Evolutionary conservation across 192 early-diverging fungal genomes (phyloP), one percentile per base, ranked within the genome.

Genomic region (Linnemannia hyalina): DNA sequence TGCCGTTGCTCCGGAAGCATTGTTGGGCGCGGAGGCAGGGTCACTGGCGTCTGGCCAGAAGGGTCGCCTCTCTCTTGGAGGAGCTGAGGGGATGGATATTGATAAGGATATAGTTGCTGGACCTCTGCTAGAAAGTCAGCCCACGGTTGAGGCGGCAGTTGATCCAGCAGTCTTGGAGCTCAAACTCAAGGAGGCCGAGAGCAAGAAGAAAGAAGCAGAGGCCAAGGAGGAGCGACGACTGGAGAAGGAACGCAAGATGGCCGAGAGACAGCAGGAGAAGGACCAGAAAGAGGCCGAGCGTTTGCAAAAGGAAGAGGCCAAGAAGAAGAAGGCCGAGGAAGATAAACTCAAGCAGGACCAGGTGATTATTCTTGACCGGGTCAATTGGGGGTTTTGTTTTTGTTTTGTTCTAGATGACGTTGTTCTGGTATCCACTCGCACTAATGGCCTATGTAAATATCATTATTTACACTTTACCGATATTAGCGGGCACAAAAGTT

Each of bases 301-400:
- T 22, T 52, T 84, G 26, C 73, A 74, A 35, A 82, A 77, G 26
- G 89, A 89, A 23, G 89, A 91, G 65, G 88, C 89, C 10, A 83
- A 87, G 79, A 89, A 88, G 47, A 68, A 79, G 29, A 89, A 90
- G 32, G 89, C 92, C 35, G 82, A 90, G 54, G 89, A 85, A 76
- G 82, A 81, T 23, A 36, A 55, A 2, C n/a, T 80, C 40, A 69
- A 82, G 32, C 72, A 63, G 57, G 88, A 82, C 60, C 74, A 87
- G 49, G 80, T 77, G 57, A 46, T 54, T 2, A 6, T 52, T 52
- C 38, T 75, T 26, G 36, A 26, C 75, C 0, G 13, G 6, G n/a
- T 36, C 10, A n/a, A n/a, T 10, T 76, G 36, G 3, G 8, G 9
- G 54, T 32, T 13, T 3, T 22, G 1, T 18, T 75, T 47, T 78